Base-by-base conservation (phyloP, 2,329 filamentous ascomycete species). In the Exophiala lecanii-corni region DNA sequence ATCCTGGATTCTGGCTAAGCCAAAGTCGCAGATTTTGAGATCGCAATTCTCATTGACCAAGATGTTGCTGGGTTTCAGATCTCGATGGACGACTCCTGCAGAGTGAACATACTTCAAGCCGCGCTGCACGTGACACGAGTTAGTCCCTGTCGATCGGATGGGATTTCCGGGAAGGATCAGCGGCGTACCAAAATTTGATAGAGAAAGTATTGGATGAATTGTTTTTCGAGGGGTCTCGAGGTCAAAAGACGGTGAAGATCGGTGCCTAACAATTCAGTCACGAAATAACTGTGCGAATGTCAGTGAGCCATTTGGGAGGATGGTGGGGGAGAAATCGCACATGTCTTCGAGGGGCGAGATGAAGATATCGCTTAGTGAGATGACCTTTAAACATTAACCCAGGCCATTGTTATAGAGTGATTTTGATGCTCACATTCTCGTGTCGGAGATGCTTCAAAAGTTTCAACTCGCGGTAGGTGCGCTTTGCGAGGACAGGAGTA, bases 41-140 rank as follows among this genome's bases (percentile, higher is more conserved):
- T 98, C 92, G 71, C 92, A 98, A 70, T 98, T 98, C 72, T 98
- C 92, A 71, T 98, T 98, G 68, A 98, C 91, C 47, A 98, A 79
- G 59, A 98, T 98, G 71, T 98, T 98, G 75, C 89, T 95, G 41
- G 92, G 92, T 72, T 98, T 98, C 58, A 98, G 74, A 65, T 98
- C 92, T 55, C 92, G 87, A 67, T 98, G 92, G 37, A 98, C 91
- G 47, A 98, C 92, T 57, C 92, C 92, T 38, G 92, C 92, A 4
- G 92, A 97, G 73, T 98, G 92, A 52, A 98, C 92, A 67, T 98
- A 98, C 80, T 98, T 98, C 64, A 98, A 72, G 42, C 92, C 92
- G 60, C 92, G 88, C 91, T 96, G 57, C 46, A 51, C 43, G 41
- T 18, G 17, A 39, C 6, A 20, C 12, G 23, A n/a, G 45, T 61